Conservation (phyloP, 208 protist species). For the Crithidia expoeki region DNA sequence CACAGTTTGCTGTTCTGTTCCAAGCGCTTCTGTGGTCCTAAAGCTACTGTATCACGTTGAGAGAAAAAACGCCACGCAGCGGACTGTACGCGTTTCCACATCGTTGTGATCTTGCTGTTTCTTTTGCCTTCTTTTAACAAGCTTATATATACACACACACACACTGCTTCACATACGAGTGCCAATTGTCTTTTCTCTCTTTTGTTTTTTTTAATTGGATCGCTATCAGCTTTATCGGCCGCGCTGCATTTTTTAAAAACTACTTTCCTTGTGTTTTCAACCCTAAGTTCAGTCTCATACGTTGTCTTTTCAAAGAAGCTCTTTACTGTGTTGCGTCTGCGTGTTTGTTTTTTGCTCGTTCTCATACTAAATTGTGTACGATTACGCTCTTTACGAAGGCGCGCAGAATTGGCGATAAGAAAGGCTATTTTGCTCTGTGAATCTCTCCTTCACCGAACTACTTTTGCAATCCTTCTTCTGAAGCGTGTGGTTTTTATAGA, state of each 20-base stretch:
- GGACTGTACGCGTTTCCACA: too few species aligned
- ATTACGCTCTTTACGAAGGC: background rate
- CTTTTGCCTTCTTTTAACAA: constrained; percentile 6
- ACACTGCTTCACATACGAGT: background rate
- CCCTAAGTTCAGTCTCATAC: background rate
- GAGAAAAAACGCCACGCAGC: too few species aligned
- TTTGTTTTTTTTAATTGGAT: constrained; percentile 6
- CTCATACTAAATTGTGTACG: background rate
- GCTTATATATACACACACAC: background rate
- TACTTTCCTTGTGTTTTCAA: background rate
- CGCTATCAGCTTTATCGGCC: background rate
- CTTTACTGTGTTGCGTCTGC: background rate
- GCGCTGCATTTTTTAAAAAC: background rate
- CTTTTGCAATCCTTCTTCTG: too few species aligned
- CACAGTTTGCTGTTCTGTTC: background rate
- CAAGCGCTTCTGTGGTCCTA: too few species aligned
- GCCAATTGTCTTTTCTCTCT: background rate
- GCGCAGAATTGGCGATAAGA: background rate
- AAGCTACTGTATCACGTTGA: too few species aligned
- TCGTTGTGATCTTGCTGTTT: constrained; percentile 9
- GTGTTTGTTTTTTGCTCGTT: background rate
- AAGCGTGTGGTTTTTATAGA: too few species aligned
- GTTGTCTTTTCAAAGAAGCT: background rate
- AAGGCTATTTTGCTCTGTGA: too few species aligned
- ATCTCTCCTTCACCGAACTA: too few species aligned